A percentile compares a stretch with the other conserved stretches of the same genome.
Evolutionary conservation across 2,329 filamentous ascomycete species (phyloP).

Genomic region (Alternaria triticina): DNA sequence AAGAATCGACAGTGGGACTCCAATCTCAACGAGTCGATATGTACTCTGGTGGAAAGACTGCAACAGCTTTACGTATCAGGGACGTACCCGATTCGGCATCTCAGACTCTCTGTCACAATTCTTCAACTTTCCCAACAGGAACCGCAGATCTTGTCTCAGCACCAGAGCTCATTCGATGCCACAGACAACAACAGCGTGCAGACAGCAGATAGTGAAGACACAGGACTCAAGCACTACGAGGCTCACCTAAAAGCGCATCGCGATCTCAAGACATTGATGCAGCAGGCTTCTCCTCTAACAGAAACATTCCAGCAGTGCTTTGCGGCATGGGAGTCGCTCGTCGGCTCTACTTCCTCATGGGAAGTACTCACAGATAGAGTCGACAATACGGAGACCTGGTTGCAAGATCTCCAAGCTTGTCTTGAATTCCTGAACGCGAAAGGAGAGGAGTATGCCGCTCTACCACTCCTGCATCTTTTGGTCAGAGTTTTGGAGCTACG

Average conservation of each 20-base stretch:
- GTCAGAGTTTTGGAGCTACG: conserved; percentile 57
- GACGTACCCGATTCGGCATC: conserved; percentile 41
- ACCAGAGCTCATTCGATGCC: not conserved
- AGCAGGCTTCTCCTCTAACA: conserved; percentile 35
- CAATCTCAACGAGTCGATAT: conserved; percentile 34
- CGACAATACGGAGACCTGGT: conserved; percentile 58
- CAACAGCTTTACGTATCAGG: conserved; percentile 35
- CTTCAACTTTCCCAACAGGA: conserved; percentile 59
- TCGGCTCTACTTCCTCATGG: conserved; percentile 42
- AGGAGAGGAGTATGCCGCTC: conserved; percentile 58
- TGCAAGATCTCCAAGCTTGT: conserved; percentile 60
- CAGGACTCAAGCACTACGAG: conserved; percentile 39
- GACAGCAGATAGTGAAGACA: conserved; percentile 34
- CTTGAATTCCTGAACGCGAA: conserved; percentile 65
- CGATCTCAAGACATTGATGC: conserved; percentile 53
- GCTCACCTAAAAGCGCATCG: conserved; percentile 46
- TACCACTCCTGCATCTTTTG: conserved; percentile 59
- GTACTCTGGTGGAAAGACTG: conserved; percentile 26
- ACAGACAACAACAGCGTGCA: not conserved
- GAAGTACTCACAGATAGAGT: conserved; percentile 53
- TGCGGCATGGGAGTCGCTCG: conserved; percentile 46
- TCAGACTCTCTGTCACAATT: conserved; percentile 32
- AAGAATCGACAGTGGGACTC: conserved; percentile 39
- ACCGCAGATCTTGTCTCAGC: conserved; percentile 61
- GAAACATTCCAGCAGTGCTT: conserved; percentile 41